Base-by-base conservation (phyloP, 139 green algal genomes). In the Chlorella vulgaris region DNA sequence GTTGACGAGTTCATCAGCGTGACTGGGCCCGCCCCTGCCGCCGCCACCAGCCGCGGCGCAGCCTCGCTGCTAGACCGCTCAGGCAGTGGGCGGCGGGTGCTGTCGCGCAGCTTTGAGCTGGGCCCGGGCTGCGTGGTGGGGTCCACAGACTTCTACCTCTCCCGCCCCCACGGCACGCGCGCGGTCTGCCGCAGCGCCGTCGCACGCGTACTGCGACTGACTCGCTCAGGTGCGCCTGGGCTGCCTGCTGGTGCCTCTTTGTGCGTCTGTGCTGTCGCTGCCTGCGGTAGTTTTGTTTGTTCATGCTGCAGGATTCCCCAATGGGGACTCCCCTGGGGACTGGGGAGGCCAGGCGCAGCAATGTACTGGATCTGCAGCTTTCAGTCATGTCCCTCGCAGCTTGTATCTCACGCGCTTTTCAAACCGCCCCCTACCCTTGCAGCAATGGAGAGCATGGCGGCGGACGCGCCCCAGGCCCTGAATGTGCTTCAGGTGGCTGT, bases 51-150 rank as follows among this genome's bases (percentile, higher is more conserved):
- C 66, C 7, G 66, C 66, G 35, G 66, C 66, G 36, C 47, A 24
- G 47, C 47, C 33, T 50, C 35, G 33, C 71, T 78, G 71, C 53
- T 67, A 2, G 51, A 43, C 47, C 63, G 47, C 67, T 13, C 19
- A 0, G n/a, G 50, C 51, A 53, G 35, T 24, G 63, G 63, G 47
- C 81, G 28, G 26, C 40, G 43, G 22, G 51, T 62, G 51, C 65
- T 63, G 35, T 31, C 76, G 22, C 70, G 78, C 28, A 74, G 61
- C 10, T 84, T 74, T 69, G 84, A 88, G 81, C 38, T 78, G 7
- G 84, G 78, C 31, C 84, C 78, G 0, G 84, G 84, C 40, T 88
- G 84, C 50, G 84, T 88, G 31, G 78, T 47, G 53, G 84, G 84
- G 0, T 53, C 43, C 31, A 84, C 71, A 7, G 83, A 83, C 47